Conservation (phyloP, 2,329 filamentous ascomycete genomes). For the Juglanconis sp. region DNA sequence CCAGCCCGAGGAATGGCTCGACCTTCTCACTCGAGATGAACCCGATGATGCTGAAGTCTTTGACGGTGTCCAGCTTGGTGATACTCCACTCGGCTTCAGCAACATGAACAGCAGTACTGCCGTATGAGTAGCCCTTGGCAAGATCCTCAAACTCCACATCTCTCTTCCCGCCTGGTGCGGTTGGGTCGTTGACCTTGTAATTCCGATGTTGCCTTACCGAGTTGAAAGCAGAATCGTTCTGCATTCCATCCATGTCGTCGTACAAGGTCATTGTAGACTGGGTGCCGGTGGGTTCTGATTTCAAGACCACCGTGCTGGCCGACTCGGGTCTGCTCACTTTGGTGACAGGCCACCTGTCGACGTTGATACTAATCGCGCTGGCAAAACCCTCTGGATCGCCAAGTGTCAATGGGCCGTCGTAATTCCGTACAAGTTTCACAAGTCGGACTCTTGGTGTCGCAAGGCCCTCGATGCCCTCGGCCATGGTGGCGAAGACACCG, state of each 20-base stretch:
- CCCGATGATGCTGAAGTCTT: constrained; percentile 77
- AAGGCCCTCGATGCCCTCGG: constrained; percentile 78
- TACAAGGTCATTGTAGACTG: constrained; percentile 50
- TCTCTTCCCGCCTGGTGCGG: constrained; percentile 71
- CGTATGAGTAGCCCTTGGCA: constrained; percentile 93
- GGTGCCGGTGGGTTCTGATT: constrained; percentile 44
- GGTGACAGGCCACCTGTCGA: constrained; percentile 88
- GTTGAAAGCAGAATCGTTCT: constrained; percentile 50
- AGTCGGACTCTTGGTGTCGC: constrained; percentile 73
- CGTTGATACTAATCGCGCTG: constrained; percentile 74
- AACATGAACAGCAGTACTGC: constrained; percentile 86
- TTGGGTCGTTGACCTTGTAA: constrained; percentile 76
- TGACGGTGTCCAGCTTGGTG: constrained; percentile 77
- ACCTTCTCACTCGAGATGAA: constrained; percentile 77
- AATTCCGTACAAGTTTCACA: constrained; percentile 72
- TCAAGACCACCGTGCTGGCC: constrained; percentile 72
- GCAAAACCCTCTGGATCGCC: constrained; percentile 73
- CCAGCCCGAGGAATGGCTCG: constrained; percentile 81
- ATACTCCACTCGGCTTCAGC: constrained; percentile 82
- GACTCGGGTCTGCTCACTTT: constrained; percentile 71
- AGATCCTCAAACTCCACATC: constrained; percentile 80
- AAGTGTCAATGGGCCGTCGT: constrained; percentile 74
- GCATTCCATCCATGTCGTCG: constrained; percentile 47
- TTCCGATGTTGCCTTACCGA: constrained; percentile 73
- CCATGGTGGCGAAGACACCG: constrained; percentile 78